Percentiles rank a stretch among this genome's conserved stretches.
Evolutionary conservation across 371 early-diverging fungal genomes (phyloP).

Genomic region (Mortierella sp.): DNA sequence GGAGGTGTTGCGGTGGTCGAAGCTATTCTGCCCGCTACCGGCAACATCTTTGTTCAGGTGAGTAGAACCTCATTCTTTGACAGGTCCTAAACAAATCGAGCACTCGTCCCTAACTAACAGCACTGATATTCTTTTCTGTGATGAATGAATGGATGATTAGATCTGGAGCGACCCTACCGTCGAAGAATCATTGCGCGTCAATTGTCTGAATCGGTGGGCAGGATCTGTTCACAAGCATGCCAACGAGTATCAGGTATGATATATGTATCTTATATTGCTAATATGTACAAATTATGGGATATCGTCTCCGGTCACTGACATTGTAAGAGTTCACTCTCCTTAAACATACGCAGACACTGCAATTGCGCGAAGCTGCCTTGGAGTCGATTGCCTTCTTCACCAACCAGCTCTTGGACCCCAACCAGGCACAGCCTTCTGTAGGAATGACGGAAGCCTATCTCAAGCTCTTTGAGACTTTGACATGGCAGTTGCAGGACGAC

Average conservation of each 20-base stretch:
- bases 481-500: conserved; percentile 71
- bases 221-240: conserved; percentile 59
- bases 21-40: conserved; percentile 49
- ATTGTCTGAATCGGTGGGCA: conserved; percentile 63
- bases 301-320: no score
- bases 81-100: neutral
- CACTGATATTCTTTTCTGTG: neutral
- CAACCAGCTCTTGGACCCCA: conserved; percentile 53
- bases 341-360: conserved; percentile 54
- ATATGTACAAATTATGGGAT: no score
- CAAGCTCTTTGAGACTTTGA: conserved; percentile 32
- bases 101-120: no score
- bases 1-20: conserved; percentile 54
- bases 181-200: conserved; percentile 30
- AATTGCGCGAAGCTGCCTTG: conserved; percentile 68
- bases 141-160: conserved; percentile 1
- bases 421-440: conserved; percentile 38
- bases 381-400: conserved; percentile 63
- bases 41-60: conserved; percentile 53
- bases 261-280: no score
- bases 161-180: conserved; percentile 44
- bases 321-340: no score
- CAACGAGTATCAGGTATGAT: conserved; percentile 62
- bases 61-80: neutral
- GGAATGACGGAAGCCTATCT: conserved; percentile 47